Evolutionary conservation across 805 yeast species (phyloP), one percentile per base, ranked within the genome.

Genomic region (Torulaspora gathmanii): DNA sequence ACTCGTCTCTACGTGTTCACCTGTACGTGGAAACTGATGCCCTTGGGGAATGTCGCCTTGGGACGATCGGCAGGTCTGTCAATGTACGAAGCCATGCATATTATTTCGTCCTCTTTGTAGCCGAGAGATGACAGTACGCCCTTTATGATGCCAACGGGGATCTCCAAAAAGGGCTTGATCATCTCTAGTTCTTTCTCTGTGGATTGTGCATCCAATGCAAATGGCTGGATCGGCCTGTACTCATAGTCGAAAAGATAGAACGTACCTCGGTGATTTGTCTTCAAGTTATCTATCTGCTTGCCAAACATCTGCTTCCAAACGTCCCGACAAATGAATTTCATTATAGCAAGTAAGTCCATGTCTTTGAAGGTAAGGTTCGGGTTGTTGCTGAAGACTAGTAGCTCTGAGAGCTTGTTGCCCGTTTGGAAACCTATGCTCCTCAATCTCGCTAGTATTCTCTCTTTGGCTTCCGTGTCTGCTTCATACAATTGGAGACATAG

Each of bases 321-420:
- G 54, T 90, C 97, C 37, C 95, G 76, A 62, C 98, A 90, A 4
- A 93, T 78, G 62, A 87, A 89, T 66, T 91, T 91, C 87, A 93
- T 86, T 31, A 91, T 76, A 52, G 86, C 90, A 30, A 91, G 66
- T 10, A 85, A 73, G 49, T 86, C 90, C 72, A 59, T 82, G 64
- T 62, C 78, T 52, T 65, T 65, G 41, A 64, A 63, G 26, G 70
- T 71, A 52, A 78, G 63, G 45, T 74, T 68, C 12, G 75, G 69
- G 35, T 77, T 77, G 35, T 77, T 73, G 37, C 74, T 68, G 49
- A 76, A 70, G 5, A 69, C 65, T 25, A 70, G 52, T 11, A 77
- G 51, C 51, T 79, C 81, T 1, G 77, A 72, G 12, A 80, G 54
- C 29, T 81, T 79, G 11, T 72, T 65, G 0, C 95, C 95, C 2